A percentile compares a stretch with the other conserved stretches of the same genome.
These are phyloP conservation scores for Hsuehochloa calcarea DNA, from an alignment of 176 grass and related monocot species.

Conservation along the genomic window DNA sequence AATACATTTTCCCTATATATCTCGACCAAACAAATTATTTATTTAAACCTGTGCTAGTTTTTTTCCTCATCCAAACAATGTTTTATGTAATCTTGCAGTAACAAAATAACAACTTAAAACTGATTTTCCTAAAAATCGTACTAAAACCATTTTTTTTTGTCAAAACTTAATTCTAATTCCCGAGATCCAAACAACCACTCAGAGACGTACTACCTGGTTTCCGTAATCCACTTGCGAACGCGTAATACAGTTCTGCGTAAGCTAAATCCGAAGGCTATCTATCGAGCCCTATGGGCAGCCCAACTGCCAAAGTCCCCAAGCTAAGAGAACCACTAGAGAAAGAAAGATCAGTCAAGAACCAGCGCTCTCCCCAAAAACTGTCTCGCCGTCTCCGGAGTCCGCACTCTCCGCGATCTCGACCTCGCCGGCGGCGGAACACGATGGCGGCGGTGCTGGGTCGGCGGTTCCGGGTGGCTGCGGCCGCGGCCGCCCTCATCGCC, in stretches of 20 bases:
- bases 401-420: background rate
- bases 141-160: too few species aligned
- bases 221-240: background rate
- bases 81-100: too few species aligned
- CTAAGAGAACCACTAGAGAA: background rate
- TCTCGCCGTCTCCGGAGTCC: background rate
- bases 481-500: constrained; percentile 31
- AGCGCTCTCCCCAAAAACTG: background rate
- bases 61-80: too few species aligned
- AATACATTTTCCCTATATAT: too few species aligned
- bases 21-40: too few species aligned
- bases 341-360: background rate
- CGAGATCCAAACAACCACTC: too few species aligned
- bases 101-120: too few species aligned
- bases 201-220: background rate
- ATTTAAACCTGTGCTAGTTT: too few species aligned
- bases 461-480: constrained; percentile 25
- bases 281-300: background rate
- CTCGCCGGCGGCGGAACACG: constrained; percentile 35
- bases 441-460: constrained; percentile 45
- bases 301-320: background rate
- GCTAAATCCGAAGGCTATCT: background rate
- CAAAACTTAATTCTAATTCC: too few species aligned
- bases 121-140: too few species aligned
- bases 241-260: fast-evolving